These are phyloP conservation scores for Dendrobium huoshanense DNA, from an alignment of 106 monocot species.

Conservation along the genomic window DNA sequence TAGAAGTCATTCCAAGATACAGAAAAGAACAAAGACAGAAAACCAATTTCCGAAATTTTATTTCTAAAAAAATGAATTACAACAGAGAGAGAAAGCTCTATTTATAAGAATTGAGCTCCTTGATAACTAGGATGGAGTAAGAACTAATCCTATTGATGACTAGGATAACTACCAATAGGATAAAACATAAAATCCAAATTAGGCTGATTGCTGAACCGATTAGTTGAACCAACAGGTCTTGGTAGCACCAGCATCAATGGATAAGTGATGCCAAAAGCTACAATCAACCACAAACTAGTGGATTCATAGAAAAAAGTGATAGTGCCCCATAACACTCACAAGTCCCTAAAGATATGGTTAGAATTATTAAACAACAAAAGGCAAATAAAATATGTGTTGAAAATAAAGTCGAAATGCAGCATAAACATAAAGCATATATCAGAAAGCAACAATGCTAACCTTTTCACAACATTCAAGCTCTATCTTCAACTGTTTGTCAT, in stretches of 20 bases:
- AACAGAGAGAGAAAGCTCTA: too few species aligned
- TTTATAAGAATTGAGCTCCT: too few species aligned
- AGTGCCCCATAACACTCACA: background rate
- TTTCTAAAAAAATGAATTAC: too few species aligned
- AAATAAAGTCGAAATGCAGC: background rate
- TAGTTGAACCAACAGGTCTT: too few species aligned
- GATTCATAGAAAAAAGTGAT: background rate
- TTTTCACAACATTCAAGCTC: constrained; percentile 74
- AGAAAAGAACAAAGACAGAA: too few species aligned
- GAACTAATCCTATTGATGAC: too few species aligned
- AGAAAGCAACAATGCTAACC: constrained; percentile 28
- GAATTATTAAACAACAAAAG: background rate
- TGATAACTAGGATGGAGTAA: too few species aligned
- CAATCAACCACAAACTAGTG: background rate
- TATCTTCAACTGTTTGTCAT: constrained; percentile 93
- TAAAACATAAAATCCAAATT: too few species aligned
- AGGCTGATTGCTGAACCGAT: too few species aligned
- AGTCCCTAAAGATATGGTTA: background rate
- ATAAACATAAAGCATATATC: background rate
- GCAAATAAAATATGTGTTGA: background rate
- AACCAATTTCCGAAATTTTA: too few species aligned
- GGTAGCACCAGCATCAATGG: background rate
- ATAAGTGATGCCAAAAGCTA: background rate
- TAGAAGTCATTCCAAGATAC: too few species aligned
- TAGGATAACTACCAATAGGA: too few species aligned